Percentiles rank a stretch among this genome's conserved stretches.
Conservation (phyloP, 73 alveolate genomes). For the Halteria grandinella region DNA sequence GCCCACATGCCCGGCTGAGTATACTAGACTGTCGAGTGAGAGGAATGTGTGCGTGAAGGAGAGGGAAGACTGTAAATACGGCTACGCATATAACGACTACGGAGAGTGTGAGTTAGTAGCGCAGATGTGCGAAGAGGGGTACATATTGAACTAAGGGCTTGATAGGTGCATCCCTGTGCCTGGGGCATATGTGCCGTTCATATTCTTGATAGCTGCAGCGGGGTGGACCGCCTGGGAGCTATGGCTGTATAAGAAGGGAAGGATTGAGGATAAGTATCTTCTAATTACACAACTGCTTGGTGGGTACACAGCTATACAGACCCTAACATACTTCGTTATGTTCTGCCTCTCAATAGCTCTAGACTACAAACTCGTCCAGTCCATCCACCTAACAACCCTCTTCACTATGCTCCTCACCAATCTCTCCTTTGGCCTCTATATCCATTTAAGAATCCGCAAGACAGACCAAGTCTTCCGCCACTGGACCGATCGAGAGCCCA, state of each 20-base stretch:
- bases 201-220: no score
- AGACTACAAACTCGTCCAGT: constrained; percentile 3
- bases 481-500: neutral
- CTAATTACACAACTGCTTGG: constrained; percentile 20
- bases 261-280: neutral
- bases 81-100: constrained; percentile 28
- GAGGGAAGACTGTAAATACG: constrained; percentile 51
- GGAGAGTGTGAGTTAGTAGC: constrained; percentile 60
- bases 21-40: no score
- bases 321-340: neutral
- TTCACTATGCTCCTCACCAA: neutral
- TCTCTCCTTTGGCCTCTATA: neutral
- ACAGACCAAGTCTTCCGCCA: neutral
- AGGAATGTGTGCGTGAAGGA: constrained; percentile 62
- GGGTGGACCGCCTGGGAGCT: constrained; percentile 9
- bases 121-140: constrained; percentile 48
- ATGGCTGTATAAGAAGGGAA: neutral
- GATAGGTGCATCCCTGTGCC: constrained; percentile 65
- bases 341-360: constrained; percentile 6
- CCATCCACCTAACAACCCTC: neutral
- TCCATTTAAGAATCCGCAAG: neutral
- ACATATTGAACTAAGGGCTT: constrained; percentile 32
- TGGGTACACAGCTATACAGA: neutral
- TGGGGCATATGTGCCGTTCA: constrained; percentile 60
- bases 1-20: constrained; percentile 34